Base-by-base conservation (phyloP, 2,329 filamentous ascomycete species). In the Calonectria crousiana region DNA sequence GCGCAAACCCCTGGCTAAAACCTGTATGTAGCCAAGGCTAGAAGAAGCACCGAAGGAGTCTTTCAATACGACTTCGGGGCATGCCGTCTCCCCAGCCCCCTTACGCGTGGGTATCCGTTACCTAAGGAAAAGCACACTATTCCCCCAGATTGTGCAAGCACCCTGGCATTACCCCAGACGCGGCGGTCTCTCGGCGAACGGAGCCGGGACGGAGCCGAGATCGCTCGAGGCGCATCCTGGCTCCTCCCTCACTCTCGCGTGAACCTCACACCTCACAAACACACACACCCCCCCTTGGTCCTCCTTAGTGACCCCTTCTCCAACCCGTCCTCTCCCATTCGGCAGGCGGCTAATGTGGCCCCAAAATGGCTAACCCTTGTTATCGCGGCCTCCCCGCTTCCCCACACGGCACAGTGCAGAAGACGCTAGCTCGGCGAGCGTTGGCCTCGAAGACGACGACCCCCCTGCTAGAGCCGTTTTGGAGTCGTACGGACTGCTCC, bases 171-270 rank as follows among this genome's bases (percentile, higher is more conserved):
- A 62, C 56, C 56, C 56, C 56, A 41, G 56, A 62, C 56, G 41
- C 36, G 56, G 56, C 16, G 34, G 34, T 30, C 23, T 41, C 36
- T 41, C 56, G 56, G 56, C 56, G 38, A n/a, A 62, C 56, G 56
- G 56, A 62, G 56, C 56, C 56, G 56, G 56, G n/a, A 62, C 56
- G 56, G 56, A 62, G 56, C 56, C 56, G 56, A 41, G 34, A 62
- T 28, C 23, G 56, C 56, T 56, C 16, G 30, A 20, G 30, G 52
- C 28, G 30, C 44, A 47, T 44, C 41, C 41, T 53, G 32, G 53
- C 32, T n/a, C 23, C 51, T n/a, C 32, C 30, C 3, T 23, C 32
- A 6, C 14, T 4, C 51, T 28, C n/a, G 13, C 23, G 5, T 34
- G 23, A 6, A 32, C 32, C 32, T 41, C 16, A 20, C 16, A 41